Evolutionary conservation across 2,329 filamentous ascomycete genomes (phyloP).

Genomic region (Exophiala sp.): DNA sequence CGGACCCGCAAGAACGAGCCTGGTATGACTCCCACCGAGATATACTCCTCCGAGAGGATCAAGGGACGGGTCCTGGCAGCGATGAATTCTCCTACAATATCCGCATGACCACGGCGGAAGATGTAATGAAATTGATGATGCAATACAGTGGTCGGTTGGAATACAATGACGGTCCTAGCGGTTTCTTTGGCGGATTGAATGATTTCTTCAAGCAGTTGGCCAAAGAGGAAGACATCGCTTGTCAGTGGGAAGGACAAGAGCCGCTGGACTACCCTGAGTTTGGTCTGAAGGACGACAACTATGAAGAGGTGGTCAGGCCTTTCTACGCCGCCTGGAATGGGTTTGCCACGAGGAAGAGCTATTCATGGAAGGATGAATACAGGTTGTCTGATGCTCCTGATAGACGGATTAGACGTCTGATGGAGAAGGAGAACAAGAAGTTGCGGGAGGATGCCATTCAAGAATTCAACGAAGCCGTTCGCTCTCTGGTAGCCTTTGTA

Average conservation of each 20-base stretch:
- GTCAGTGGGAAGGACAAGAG: constrained; percentile 59
- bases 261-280: constrained; percentile 71
- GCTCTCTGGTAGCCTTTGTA: constrained; percentile 78
- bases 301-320: constrained; percentile 66
- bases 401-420: constrained; percentile 69
- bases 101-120: constrained; percentile 70
- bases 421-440: constrained; percentile 94
- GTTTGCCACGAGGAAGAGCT: constrained; percentile 79
- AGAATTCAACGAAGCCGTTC: constrained; percentile 88
- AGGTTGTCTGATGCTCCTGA: constrained; percentile 80
- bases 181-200: constrained; percentile 77
- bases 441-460: constrained; percentile 72
- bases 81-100: constrained; percentile 62
- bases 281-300: constrained; percentile 66
- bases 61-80: constrained; percentile 37
- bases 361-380: constrained; percentile 84
- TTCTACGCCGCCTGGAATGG: constrained; percentile 79
- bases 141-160: constrained; percentile 72
- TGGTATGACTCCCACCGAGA: constrained; percentile 97
- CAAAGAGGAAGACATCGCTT: constrained; percentile 70
- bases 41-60: constrained; percentile 67
- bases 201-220: constrained; percentile 75
- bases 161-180: constrained; percentile 70
- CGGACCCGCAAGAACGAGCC: constrained; percentile 86
- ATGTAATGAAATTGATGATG: constrained; percentile 70